phyloP scores from a whole-genome alignment of 1,139 yeast species.

The Candida albicans region DNA sequence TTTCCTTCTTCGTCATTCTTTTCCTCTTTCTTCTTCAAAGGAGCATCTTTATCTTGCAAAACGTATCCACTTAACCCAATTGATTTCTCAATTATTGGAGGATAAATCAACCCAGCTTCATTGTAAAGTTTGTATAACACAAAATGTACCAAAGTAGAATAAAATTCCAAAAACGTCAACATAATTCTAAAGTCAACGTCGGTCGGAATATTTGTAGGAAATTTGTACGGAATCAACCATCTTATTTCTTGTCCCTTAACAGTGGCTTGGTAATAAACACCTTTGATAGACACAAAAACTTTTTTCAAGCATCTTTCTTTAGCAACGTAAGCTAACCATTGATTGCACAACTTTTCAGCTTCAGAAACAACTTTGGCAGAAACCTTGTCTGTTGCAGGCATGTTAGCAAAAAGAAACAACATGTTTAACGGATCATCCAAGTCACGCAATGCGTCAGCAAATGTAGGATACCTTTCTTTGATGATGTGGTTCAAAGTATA shows the following conservation, averaged over 20 bases:
- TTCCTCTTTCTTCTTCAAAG: conserved; percentile 22
- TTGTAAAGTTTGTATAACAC: conserved; percentile 81
- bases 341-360: conserved; percentile 84
- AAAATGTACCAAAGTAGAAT: conserved; percentile 87
- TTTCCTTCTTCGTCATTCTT: conserved; percentile 36
- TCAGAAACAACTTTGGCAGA: conserved; percentile 78
- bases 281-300: conserved; percentile 95
- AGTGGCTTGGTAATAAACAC: conserved; percentile 91
- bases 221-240: conserved; percentile 97
- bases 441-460: conserved; percentile 88
- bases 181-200: conserved; percentile 96
- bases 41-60: conserved; percentile 42
- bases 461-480: conserved; percentile 94
- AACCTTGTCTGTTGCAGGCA: conserved; percentile 91
- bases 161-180: conserved; percentile 95
- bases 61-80: conserved; percentile 84
- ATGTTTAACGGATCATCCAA: conserved; percentile 93
- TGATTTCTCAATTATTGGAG: conserved; percentile 87
- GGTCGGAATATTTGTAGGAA: conserved; percentile 91
- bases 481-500: conserved; percentile 88
- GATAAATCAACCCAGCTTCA: conserved; percentile 83
- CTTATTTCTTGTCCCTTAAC: conserved; percentile 89
- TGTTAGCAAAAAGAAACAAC: conserved; percentile 88
- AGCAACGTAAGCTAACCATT: conserved; percentile 94
- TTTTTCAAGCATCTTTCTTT: conserved; percentile 79